Evolutionary conservation across 139 green algal genomes (phyloP), one percentile per base, ranked within the genome.

Genomic region (Micractinium conductrix): DNA sequence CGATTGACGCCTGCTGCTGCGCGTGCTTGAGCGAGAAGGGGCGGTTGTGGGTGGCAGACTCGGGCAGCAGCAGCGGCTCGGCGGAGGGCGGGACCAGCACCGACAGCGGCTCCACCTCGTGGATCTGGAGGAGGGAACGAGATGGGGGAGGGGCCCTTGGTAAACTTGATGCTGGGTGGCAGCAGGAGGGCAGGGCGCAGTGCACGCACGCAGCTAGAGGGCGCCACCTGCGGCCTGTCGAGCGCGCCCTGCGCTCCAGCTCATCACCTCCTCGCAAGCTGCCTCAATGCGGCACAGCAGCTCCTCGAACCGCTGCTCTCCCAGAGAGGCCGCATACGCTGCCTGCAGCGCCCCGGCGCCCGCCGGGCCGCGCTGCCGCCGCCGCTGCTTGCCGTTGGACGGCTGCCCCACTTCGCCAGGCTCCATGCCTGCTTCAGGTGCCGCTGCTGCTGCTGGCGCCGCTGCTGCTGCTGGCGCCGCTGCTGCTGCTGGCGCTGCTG

Each of bases 1-100:
- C 45, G 26, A 95, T 94, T 48, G 91, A 94, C 35, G 90, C 91
- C 78, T 90, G 91, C 87, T 95, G 92, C 60, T 85, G 83, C 6
- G 86, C 92, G 67, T 95, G 91, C 81, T 94, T 94, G 4, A 91
- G 22, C 16, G 74, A 83, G 72, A 92, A 95, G 45, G 89, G 91
- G 19, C 88, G 82, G 48, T 79, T 42, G 24, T 38, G 4, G 30
- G 80, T 65, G 43, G 89, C 78, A 2, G 67, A 78, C 30, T 58
- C 80, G 5, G 68, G 67, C n/a, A 73, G 35, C 42, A 88, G 45
- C 42, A 85, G 78, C 21, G 88, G 85, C 50, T 83, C 44, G 35
- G 80, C 80, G 28, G 79, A 76, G n/a, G 85, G 72, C 24, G 83
- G 87, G 43, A 70, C 40, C 43, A 74, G 21, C 62, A 79, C 50